Percentiles rank a stretch among this genome's conserved stretches.
phyloP scores from a whole-genome alignment of 345 rosid species.

The Orychophragmus violaceus region DNA sequence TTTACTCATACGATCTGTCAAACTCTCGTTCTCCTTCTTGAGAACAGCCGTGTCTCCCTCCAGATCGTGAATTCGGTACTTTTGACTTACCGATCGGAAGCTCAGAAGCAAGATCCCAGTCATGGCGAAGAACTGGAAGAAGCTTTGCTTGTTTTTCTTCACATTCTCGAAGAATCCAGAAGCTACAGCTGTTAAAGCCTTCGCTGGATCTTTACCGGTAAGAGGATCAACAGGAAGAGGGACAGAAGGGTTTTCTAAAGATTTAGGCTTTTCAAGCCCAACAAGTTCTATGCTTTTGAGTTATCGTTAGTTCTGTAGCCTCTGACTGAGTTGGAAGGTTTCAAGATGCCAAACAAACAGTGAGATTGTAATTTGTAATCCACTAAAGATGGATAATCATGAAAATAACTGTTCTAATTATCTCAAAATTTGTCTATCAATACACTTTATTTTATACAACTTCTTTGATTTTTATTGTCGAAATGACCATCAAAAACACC shows the following conservation, averaged over 20 bases:
- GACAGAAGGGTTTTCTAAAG: not conserved
- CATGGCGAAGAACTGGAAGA: slow-evolving; percentile 72
- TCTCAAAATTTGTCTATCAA: no score
- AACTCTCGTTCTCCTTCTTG: slow-evolving; percentile 49
- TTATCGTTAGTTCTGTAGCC: not conserved
- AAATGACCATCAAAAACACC: not conserved
- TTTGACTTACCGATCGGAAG: slow-evolving; percentile 76
- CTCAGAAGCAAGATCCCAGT: slow-evolving; percentile 75
- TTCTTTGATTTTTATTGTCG: not conserved
- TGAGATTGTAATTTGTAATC: not conserved
- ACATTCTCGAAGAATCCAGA: slow-evolving; percentile 48
- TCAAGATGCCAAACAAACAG: not conserved
- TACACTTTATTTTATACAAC: no score
- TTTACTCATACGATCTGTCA: slow-evolving; percentile 48
- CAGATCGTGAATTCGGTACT: slow-evolving; percentile 71
- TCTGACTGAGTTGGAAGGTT: not conserved
- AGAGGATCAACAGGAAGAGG: slow-evolving; percentile 20
- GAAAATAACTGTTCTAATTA: no score
- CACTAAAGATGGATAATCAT: not conserved
- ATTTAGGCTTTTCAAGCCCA: slow-evolving; percentile 12
- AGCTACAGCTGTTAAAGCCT: slow-evolving; percentile 22
- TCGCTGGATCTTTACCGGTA: slow-evolving; percentile 31
- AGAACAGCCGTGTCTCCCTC: slow-evolving; percentile 60
- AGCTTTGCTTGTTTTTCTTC: slow-evolving; percentile 51
- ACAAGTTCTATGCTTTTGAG: not conserved